phyloP scores from a whole-genome alignment of 2,329 filamentous ascomycete genomes.

The Cercospora nicotianae region DNA sequence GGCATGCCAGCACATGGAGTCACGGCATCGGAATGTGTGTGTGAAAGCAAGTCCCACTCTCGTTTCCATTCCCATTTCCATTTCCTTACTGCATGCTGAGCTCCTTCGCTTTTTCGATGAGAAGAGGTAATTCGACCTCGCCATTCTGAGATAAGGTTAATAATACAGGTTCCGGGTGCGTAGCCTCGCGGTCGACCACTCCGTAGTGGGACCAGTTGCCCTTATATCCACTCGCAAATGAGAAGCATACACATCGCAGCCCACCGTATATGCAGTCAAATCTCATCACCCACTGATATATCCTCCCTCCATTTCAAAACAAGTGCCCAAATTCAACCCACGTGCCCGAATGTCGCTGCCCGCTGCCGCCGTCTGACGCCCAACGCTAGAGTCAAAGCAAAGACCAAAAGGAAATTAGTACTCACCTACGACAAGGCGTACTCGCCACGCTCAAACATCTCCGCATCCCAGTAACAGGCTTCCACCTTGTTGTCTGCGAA shows the following conservation, averaged over 20 bases:
- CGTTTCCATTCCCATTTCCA: background rate
- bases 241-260: background rate
- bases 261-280: background rate
- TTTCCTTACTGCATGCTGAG: background rate
- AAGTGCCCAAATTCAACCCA: background rate
- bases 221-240: background rate
- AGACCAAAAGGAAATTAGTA: background rate
- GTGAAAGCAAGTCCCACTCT: background rate
- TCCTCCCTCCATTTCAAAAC: background rate
- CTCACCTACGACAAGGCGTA: conserved; percentile 28
- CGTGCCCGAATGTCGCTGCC: background rate
- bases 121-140: conserved; percentile 3
- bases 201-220: background rate
- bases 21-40: background rate
- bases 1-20: background rate
- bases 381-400: background rate
- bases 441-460: conserved; percentile 72
- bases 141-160: background rate
- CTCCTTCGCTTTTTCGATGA: background rate
- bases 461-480: conserved; percentile 78
- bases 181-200: background rate
- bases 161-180: background rate
- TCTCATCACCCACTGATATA: background rate
- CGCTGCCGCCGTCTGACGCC: background rate
- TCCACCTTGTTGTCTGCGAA: conserved; percentile 85